Evolutionary conservation across 2,329 filamentous ascomycete species (phyloP), one percentile per base, ranked within the genome.

Genomic region (Penicillium brevicompactum): DNA sequence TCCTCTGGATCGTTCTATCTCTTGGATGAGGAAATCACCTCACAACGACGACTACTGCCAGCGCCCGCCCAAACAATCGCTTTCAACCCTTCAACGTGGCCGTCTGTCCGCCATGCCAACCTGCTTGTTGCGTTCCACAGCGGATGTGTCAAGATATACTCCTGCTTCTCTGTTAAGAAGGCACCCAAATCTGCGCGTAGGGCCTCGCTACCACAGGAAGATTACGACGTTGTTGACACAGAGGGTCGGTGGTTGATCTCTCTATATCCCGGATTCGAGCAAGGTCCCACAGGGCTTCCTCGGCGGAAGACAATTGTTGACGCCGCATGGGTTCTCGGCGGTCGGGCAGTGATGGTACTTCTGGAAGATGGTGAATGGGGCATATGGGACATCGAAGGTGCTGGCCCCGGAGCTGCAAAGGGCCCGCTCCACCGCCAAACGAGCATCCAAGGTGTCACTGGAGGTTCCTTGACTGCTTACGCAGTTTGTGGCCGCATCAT

Each of bases 131-230:
- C 79, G 1, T 83, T 86, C 53, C 67, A 76, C 1, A 76, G 74
- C n/a, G 84, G 84, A 5, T 77, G 75, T 41, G 81, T 84, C 27
- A 83, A 84, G 50, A 74, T 87, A 13, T 85, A 84, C 63, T 81
- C 85, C 50, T 81, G 80, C 24, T 78, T 84, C 31, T 73, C 79
- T 18, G 38, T 57, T 14, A 66, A 60, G 21, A 71, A 67, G 41
- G 53, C 59, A 14, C 61, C 61, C 6, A 71, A 63, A 45, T 45
- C 65, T 14, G 55, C 58, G 6, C 64, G 70, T 5, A 68, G 70
- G 18, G 62, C 67, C 4, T 69, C 70, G 11, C 62, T 59, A 4
- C 62, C 71, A 13, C 67, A 67, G 27, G 68, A 63, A 30, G 71
- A 73, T 11, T 62, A 64, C 18, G 73, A 74, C 9, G 65, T 57